phyloP scores from a whole-genome alignment of 164 flowering plant species.

The Platanus orientalis region DNA sequence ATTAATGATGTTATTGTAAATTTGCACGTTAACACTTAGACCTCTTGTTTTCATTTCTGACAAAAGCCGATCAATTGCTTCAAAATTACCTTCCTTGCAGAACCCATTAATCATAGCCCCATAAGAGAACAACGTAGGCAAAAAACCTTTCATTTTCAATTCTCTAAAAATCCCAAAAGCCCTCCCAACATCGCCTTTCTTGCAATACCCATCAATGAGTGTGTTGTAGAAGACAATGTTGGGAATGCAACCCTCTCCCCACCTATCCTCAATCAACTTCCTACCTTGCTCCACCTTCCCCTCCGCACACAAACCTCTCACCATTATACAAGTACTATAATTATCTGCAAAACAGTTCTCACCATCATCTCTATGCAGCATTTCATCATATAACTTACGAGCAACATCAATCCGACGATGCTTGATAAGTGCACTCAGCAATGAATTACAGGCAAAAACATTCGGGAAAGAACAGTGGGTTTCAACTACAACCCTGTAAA shows the following conservation, averaged over 20 bases:
- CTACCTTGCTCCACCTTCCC: constrained; percentile 58
- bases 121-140: constrained; percentile 62
- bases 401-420: constrained; percentile 32
- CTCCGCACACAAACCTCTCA: constrained; percentile 55
- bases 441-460: constrained; percentile 55
- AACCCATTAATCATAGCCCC: constrained; percentile 61
- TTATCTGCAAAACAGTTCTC: constrained; percentile 37
- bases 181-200: constrained; percentile 44
- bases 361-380: constrained; percentile 41
- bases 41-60: constrained; percentile 61
- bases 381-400: constrained; percentile 45
- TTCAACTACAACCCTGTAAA: constrained; percentile 27
- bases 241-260: constrained; percentile 71
- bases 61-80: constrained; percentile 42
- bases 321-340: constrained; percentile 60
- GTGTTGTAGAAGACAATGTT: constrained; percentile 72
- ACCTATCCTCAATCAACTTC: constrained; percentile 57
- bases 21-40: constrained; percentile 34
- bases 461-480: constrained; percentile 31
- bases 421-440: constrained; percentile 47
- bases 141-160: constrained; percentile 64
- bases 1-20: constrained; percentile 61
- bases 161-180: constrained; percentile 46
- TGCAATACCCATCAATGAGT: constrained; percentile 71
- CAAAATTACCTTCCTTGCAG: constrained; percentile 56